Percentiles rank a stretch among this genome's conserved stretches.
phyloP scores from a whole-genome alignment of 192 early-diverging fungal genomes.

The Endogone sp. region DNA sequence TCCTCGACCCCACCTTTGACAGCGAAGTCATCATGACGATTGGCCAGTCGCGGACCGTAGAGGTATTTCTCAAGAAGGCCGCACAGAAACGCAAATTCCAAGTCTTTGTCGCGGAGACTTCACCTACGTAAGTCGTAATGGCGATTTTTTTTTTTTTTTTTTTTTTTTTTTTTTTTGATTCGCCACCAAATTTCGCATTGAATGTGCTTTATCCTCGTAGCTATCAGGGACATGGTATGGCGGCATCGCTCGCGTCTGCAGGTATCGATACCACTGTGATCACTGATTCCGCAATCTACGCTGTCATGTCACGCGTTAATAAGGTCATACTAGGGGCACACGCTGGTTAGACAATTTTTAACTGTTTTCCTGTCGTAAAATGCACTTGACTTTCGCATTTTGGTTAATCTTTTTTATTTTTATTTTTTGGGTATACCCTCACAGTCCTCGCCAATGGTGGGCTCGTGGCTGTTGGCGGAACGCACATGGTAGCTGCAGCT shows the following conservation, averaged over 20 bases:
- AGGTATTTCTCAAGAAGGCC: conserved; percentile 79
- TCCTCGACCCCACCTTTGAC: conserved; percentile 11
- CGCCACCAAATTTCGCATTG: no score
- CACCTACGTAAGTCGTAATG: conserved; percentile 65
- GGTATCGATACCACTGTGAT: conserved; percentile 93
- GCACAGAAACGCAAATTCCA: conserved; percentile 85
- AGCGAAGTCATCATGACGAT: conserved; percentile 96
- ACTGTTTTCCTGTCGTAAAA: neutral
- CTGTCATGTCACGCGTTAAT: conserved; percentile 96
- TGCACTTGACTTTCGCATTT: neutral
- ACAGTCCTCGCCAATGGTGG: conserved; percentile 92
- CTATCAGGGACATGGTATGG: conserved; percentile 85
- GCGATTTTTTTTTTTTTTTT: neutral
- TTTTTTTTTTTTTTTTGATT: neutral
- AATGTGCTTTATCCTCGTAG: conserved; percentile 25
- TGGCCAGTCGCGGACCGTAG: conserved; percentile 83
- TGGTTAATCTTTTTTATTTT: neutral
- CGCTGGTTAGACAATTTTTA: conserved; percentile 49
- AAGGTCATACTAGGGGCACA: conserved; percentile 93
- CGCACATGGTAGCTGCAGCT: conserved; percentile 79
- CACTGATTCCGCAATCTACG: conserved; percentile 90
- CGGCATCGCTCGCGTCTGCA: conserved; percentile 59
- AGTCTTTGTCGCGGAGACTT: conserved; percentile 92
- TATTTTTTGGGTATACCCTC: neutral
- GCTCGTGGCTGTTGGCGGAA: conserved; percentile 76